Conservation (phyloP, 2,329 filamentous ascomycete species). For the Escovopsis sp. region DNA sequence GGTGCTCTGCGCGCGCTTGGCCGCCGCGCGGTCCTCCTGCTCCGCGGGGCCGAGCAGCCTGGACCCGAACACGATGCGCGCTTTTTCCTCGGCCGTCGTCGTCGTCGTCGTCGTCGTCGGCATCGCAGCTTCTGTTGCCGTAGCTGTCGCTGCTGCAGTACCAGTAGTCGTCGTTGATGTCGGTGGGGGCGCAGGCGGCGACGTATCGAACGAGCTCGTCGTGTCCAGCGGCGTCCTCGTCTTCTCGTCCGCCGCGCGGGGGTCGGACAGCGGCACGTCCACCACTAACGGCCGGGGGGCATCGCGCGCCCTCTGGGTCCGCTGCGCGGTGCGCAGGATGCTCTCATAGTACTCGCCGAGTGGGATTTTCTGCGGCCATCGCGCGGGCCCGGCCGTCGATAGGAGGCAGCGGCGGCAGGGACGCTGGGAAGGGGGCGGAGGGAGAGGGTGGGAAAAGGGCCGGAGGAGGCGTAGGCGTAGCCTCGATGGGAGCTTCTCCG, state of each 20-base stretch:
- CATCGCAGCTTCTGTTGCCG: neutral
- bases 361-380: conserved; percentile 27
- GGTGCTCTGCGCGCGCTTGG: conserved; percentile 42
- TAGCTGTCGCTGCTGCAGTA: no score
- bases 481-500: conserved; percentile 16
- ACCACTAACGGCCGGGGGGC: conserved; percentile 21
- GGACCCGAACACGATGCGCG: conserved; percentile 68
- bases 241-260: conserved; percentile 11
- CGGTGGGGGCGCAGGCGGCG: conserved; percentile 1
- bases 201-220: conserved; percentile 1
- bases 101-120: conserved; percentile 8
- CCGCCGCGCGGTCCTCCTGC: conserved; percentile 43
- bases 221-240: conserved; percentile 5
- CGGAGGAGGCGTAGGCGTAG: conserved; percentile 17
- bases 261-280: conserved; percentile 10
- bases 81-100: conserved; percentile 36
- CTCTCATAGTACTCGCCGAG: conserved; percentile 45
- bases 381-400: conserved; percentile 13
- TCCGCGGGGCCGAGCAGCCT: conserved; percentile 61
- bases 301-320: conserved; percentile 27
- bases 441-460: conserved; percentile 6
- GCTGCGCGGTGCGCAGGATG: conserved; percentile 26
- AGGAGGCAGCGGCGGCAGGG: conserved; percentile 14
- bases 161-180: no score
- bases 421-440: conserved; percentile 1